phyloP scores from a whole-genome alignment of 2,329 filamentous ascomycete species.

The Colletotrichum sp. region DNA sequence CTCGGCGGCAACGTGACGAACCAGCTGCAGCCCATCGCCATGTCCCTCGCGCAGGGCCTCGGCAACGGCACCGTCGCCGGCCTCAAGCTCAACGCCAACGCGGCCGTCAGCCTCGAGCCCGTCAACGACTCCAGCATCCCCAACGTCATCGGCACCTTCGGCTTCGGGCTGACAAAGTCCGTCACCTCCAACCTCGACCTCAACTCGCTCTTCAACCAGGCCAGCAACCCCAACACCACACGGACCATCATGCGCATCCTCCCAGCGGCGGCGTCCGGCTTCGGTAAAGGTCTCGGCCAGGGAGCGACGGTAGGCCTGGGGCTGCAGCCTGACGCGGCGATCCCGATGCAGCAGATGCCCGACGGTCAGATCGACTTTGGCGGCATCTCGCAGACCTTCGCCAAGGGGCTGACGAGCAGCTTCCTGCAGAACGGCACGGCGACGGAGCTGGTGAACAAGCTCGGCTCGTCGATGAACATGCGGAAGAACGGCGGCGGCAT shows the following conservation, averaged over 20 bases:
- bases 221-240: conserved; percentile 15
- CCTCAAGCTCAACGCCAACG: conserved; percentile 23
- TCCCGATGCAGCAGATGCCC: conserved; percentile 23
- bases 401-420: conserved; percentile 31
- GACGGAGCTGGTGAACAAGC: conserved; percentile 25
- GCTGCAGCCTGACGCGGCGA: conserved; percentile 27
- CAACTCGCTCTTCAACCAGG: conserved; percentile 18
- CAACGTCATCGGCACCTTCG: conserved; percentile 28
- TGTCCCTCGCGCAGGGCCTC: conserved; percentile 25
- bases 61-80: conserved; percentile 27
- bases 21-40: conserved; percentile 23
- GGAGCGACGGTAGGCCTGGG: conserved; percentile 31
- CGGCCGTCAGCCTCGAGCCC: conserved; percentile 13
- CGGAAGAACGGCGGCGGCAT: conserved; percentile 5
- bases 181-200: conserved; percentile 28
- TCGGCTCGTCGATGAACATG: neutral
- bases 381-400: conserved; percentile 28
- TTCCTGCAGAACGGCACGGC: conserved; percentile 36
- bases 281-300: conserved; percentile 31
- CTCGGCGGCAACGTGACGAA: conserved; percentile 11
- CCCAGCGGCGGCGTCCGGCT: conserved; percentile 27
- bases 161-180: conserved; percentile 30
- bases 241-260: conserved; percentile 23
- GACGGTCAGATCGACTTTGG: conserved; percentile 23
- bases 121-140: conserved; percentile 24